These are phyloP conservation scores for fission yeast (Schizosaccharomyces pombe) DNA, from an alignment of 805 yeast species.

Conservation along the genomic window DNA sequence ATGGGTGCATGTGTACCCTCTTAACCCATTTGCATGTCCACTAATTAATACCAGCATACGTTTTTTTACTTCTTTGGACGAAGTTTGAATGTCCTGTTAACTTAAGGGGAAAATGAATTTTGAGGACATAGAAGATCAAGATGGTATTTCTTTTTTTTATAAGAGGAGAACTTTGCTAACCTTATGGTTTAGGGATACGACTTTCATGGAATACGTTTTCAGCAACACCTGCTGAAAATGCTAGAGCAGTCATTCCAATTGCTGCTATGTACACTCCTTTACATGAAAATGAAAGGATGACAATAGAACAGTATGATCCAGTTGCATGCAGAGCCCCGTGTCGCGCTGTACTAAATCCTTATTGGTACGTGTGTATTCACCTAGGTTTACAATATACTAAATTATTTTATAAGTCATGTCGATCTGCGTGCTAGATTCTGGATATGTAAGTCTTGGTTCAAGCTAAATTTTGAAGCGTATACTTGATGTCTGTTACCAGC, in stretches of 20 bases:
- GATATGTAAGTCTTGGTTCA: slow-evolving; percentile 51
- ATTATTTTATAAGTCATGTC: slow-evolving; percentile 15
- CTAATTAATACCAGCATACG: neutral
- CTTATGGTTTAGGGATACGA: slow-evolving; percentile 14
- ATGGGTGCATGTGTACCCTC: too few species aligned
- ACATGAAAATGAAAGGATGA: slow-evolving; percentile 49
- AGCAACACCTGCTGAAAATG: slow-evolving; percentile 65
- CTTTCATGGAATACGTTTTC: slow-evolving; percentile 79
- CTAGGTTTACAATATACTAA: slow-evolving; percentile 16
- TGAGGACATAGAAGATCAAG: neutral
- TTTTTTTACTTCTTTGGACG: neutral
- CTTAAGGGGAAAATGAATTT: neutral
- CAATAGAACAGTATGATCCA: slow-evolving; percentile 68
- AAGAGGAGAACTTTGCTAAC: neutral
- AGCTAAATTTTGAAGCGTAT: too few species aligned
- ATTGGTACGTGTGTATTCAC: slow-evolving; percentile 20
- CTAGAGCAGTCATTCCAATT: slow-evolving; percentile 80
- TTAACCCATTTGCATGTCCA: too few species aligned
- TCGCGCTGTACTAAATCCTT: slow-evolving; percentile 69
- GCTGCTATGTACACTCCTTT: slow-evolving; percentile 87
- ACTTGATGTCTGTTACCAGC: too few species aligned
- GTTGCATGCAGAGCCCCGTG: slow-evolving; percentile 59
- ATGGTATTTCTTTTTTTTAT: neutral
- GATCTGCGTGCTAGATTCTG: slow-evolving; percentile 56
- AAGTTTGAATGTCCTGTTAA: neutral